phyloP scores from a whole-genome alignment of 176 grass and related monocot genomes.

The Calamus simplicifolius region DNA sequence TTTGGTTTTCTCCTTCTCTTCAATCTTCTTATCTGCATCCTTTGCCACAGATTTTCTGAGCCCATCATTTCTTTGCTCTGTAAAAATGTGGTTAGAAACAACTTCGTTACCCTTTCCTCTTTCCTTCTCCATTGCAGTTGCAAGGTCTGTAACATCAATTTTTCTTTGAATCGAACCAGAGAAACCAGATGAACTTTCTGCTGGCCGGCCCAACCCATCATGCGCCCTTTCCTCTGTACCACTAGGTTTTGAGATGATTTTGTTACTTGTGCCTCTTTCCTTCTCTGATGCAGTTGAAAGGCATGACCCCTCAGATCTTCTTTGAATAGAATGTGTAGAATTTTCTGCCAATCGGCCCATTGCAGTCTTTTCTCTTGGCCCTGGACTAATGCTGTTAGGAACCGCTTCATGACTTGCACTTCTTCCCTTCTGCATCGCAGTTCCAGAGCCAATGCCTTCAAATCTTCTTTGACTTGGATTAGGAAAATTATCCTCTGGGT shows the following conservation, averaged over 20 bases:
- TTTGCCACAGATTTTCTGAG: background rate
- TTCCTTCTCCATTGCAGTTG: background rate
- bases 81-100: background rate
- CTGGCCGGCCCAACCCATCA: too few species aligned
- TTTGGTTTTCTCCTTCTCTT: background rate
- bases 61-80: background rate
- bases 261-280: too few species aligned
- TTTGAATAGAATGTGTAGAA: too few species aligned
- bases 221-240: background rate
- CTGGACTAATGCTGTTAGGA: too few species aligned
- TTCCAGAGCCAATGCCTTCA: background rate
- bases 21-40: background rate
- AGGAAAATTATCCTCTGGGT: background rate
- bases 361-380: too few species aligned
- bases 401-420: too few species aligned
- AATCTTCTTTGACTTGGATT: background rate
- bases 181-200: background rate
- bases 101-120: too few species aligned
- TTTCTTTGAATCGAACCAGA: background rate
- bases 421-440: too few species aligned
- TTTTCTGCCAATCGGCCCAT: too few species aligned
- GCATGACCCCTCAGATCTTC: too few species aligned
- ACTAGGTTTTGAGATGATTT: background rate
- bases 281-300: too few species aligned
- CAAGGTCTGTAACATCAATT: background rate